These are phyloP conservation scores for Ganoderma boninense DNA, from an alignment of 1,284 basidiomycete genomes.

Conservation along the genomic window DNA sequence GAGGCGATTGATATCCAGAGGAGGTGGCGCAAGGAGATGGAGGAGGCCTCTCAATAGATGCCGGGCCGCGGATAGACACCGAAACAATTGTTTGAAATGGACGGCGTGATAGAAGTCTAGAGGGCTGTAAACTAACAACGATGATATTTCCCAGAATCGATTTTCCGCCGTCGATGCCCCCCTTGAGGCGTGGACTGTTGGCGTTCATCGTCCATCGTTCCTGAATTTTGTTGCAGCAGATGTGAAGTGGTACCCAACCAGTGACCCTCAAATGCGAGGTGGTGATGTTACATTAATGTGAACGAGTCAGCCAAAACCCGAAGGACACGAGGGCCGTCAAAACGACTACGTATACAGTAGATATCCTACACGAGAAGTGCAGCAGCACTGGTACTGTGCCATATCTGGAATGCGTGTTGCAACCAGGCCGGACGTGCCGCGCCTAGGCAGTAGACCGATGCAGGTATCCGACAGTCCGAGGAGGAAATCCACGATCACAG, in stretches of 20 bases:
- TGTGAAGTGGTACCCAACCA: constrained; percentile 5
- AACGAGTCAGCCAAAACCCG: background rate
- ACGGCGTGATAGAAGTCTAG: constrained; percentile 1
- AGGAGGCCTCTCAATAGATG: constrained; percentile 52
- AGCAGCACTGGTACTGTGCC: background rate
- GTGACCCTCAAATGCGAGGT: background rate
- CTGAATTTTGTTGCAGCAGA: background rate
- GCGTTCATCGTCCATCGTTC: background rate
- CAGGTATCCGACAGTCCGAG: constrained; percentile 5
- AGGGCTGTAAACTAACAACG: background rate
- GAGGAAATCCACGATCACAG: constrained; percentile 7
- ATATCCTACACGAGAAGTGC: background rate
- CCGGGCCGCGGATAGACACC: background rate
- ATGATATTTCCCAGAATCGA: constrained; percentile 4
- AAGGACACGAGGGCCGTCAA: background rate
- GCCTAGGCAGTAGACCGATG: constrained; percentile 1
- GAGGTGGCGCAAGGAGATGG: constrained; percentile 80
- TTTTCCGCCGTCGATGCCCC: constrained; percentile 1
- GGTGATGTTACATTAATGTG: background rate
- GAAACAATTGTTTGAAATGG: constrained; percentile 4
- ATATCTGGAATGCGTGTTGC: constrained; percentile 6
- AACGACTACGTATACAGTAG: background rate
- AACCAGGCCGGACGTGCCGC: constrained; percentile 21
- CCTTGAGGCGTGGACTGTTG: background rate
- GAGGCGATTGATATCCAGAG: constrained; percentile 91